phyloP scores from a whole-genome alignment of 352 stramenopile genomes.

The Lagenidium sp. region DNA sequence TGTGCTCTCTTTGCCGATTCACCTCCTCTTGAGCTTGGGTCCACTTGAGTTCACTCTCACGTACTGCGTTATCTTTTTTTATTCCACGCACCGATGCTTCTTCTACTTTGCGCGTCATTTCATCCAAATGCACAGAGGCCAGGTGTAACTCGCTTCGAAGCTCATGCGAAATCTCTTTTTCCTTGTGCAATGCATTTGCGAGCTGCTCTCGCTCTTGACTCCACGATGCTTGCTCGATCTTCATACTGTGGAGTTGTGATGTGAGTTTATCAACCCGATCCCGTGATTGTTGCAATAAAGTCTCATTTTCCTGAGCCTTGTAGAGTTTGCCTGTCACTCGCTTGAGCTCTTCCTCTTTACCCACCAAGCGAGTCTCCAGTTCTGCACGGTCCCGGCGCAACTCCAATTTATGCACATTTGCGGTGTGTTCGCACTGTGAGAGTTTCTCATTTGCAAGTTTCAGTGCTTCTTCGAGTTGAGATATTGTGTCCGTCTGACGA shows the following conservation, averaged over 20 bases:
- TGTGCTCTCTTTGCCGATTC: slow-evolving; percentile 14
- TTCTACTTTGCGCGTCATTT: background rate
- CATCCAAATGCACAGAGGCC: background rate
- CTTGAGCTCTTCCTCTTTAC: background rate
- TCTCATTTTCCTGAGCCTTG: background rate
- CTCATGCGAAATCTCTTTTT: background rate
- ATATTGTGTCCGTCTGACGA: background rate
- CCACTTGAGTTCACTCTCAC: slow-evolving; percentile 17
- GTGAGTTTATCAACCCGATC: background rate
- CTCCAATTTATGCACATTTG: background rate
- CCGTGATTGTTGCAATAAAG: background rate
- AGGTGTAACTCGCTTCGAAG: background rate
- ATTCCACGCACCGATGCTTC: background rate
- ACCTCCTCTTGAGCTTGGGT: slow-evolving; percentile 19
- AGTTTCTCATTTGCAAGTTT: background rate
- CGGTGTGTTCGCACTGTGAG: background rate
- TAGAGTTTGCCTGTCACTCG: background rate
- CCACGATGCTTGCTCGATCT: background rate
- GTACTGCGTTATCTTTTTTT: slow-evolving; percentile 8
- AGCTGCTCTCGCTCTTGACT: too few species aligned
- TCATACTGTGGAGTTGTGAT: background rate
- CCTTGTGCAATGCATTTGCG: too few species aligned
- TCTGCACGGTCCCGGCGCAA: background rate
- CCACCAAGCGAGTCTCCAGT: too few species aligned
- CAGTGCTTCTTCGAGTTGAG: background rate